phyloP scores from a whole-genome alignment of 2,329 filamentous ascomycete species.

The Alternaria triticimaculans region DNA sequence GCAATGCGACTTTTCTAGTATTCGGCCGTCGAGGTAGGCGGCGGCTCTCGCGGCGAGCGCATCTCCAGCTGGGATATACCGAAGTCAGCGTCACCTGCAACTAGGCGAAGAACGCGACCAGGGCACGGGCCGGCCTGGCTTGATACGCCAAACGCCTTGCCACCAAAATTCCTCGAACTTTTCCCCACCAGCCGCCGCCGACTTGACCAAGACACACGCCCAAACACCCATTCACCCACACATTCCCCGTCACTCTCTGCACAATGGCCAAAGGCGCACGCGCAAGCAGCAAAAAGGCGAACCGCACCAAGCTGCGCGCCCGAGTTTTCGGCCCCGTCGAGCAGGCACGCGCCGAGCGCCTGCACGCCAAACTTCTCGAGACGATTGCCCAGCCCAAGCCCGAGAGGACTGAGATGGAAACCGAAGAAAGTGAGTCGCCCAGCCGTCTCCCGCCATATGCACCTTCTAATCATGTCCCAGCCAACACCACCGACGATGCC shows the following conservation, averaged over 20 bases:
- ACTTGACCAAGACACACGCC: slow-evolving; percentile 4
- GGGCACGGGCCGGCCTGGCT: slow-evolving; percentile 21
- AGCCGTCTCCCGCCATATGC: neutral
- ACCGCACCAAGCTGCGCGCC: slow-evolving; percentile 79
- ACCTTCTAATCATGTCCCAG: slow-evolving; percentile 8
- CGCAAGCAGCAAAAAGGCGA: slow-evolving; percentile 79
- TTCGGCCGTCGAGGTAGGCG: slow-evolving; percentile 23
- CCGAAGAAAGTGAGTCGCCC: slow-evolving; percentile 47
- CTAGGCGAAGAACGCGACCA: slow-evolving; percentile 28
- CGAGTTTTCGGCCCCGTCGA: slow-evolving; percentile 86
- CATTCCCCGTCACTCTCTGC: slow-evolving; percentile 14
- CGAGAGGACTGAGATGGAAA: slow-evolving; percentile 55
- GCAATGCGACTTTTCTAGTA: neutral
- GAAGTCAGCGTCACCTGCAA: slow-evolving; percentile 34
- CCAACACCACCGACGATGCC: slow-evolving; percentile 20
- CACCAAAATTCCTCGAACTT: slow-evolving; percentile 28
- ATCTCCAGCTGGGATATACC: slow-evolving; percentile 18
- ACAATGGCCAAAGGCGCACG: slow-evolving; percentile 88
- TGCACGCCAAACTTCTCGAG: slow-evolving; percentile 85
- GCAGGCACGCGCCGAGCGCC: slow-evolving; percentile 77
- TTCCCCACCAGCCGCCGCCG: slow-evolving; percentile 9
- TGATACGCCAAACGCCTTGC: slow-evolving; percentile 20
- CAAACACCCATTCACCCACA: slow-evolving; percentile 4
- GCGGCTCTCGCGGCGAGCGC: slow-evolving; percentile 36
- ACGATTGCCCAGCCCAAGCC: slow-evolving; percentile 79